These are phyloP conservation scores for Styphnolobium japonicum DNA, from an alignment of 306 rosid species.

Conservation along the genomic window DNA sequence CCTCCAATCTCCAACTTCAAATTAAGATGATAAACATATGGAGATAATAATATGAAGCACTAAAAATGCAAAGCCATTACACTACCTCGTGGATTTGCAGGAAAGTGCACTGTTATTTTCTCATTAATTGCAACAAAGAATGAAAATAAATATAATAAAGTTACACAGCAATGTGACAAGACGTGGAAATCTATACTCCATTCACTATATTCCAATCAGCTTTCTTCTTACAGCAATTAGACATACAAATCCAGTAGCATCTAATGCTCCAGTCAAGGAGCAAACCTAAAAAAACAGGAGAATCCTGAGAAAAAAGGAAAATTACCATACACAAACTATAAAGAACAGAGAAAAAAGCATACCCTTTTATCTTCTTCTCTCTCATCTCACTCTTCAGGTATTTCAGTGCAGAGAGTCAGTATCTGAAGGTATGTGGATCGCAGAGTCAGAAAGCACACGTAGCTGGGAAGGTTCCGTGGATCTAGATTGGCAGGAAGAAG, in stretches of 20 bases:
- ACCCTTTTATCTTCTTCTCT: neutral
- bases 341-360: neutral
- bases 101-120: neutral
- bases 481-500: conserved; percentile 16
- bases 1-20: neutral
- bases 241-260: conserved; percentile 17
- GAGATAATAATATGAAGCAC: neutral
- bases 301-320: neutral
- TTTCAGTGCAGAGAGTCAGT: conserved; percentile 19
- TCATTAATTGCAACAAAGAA: neutral
- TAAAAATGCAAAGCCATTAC: neutral
- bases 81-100: neutral
- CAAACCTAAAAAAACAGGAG: conserved; percentile 26
- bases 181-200: neutral
- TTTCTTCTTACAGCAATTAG: conserved; percentile 23
- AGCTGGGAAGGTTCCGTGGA: neutral
- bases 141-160: neutral
- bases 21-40: neutral
- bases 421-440: conserved; percentile 25
- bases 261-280: conserved; percentile 22
- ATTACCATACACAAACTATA: conserved; percentile 30
- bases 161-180: neutral
- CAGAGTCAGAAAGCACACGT: conserved; percentile 30
- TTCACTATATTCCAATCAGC: conserved; percentile 24
- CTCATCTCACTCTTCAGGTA: neutral